These are phyloP conservation scores for Clitocybe nebularis DNA, from an alignment of 1,284 basidiomycete genomes.

Conservation along the genomic window DNA sequence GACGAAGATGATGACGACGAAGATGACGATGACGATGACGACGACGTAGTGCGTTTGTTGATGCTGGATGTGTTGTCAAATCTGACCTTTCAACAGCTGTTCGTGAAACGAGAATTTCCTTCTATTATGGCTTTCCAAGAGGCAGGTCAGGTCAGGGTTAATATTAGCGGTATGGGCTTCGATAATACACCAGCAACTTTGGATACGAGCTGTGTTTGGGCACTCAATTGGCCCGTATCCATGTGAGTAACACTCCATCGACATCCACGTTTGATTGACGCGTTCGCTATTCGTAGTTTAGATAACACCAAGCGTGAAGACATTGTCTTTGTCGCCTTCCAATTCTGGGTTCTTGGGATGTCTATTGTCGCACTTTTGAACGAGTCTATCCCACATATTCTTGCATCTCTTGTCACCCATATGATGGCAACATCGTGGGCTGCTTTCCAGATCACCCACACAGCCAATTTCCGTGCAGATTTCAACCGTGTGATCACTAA, in stretches of 20 bases:
- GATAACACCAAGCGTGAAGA: conserved; percentile 74
- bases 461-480: conserved; percentile 49
- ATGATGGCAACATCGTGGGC: conserved; percentile 69
- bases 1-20: conserved; percentile 15
- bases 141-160: conserved; percentile 35
- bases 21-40: conserved; percentile 20
- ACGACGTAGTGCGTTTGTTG: conserved; percentile 3
- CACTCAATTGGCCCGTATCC: conserved; percentile 64
- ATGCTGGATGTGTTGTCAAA: neutral
- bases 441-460: conserved; percentile 58
- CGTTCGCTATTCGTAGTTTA: conserved; percentile 38
- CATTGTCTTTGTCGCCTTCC: conserved; percentile 71
- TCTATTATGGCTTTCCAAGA: conserved; percentile 25
- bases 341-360: conserved; percentile 78
- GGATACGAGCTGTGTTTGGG: conserved; percentile 45
- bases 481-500: conserved; percentile 57
- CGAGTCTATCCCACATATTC: conserved; percentile 76
- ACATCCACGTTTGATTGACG: neutral
- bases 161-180: conserved; percentile 38
- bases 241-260: conserved; percentile 38
- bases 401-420: conserved; percentile 70
- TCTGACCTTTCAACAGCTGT: conserved; percentile 12
- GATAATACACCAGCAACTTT: conserved; percentile 33
- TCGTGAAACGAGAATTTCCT: conserved; percentile 19
- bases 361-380: conserved; percentile 73